Evolutionary conservation across 75 land plant genomes (phyloP), one percentile per base, ranked within the genome.

Genomic region (Sequoiadendron giganteum): DNA sequence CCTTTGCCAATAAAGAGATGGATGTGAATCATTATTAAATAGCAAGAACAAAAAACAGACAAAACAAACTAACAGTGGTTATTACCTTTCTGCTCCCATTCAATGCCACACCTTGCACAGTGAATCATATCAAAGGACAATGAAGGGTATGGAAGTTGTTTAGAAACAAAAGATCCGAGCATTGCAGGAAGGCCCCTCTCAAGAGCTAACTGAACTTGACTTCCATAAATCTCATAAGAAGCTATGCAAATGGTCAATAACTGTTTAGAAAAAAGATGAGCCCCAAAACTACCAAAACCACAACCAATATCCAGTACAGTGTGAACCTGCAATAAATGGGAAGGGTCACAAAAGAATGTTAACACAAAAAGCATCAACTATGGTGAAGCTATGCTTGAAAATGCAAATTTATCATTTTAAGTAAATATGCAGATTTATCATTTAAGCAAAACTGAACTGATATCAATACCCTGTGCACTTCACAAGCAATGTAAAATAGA

Each of bases 141-240:
- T 25, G 92, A 88, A 76, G 97, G 94, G 89, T 89, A 95, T 80
- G 98, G 98, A 56, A 96, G 88, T 54, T 95, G 97, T 76, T 86
- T 89, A 86, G 93, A 89, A 85, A 88, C 70, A 65, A 96, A 92
- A 56, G 92, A 92, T 45, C 95, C 97, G 84, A 96, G 92, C 92
- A 96, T 91, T 55, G 97, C 97, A 32, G 98, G 97, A 52, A 96
- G 97, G 25, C 98, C 98, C 58, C 98, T 91, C 88, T 96, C 98
- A 83, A 94, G 95, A 91, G 95, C 92, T 43, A 96, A 79, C 68
- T 96, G 97, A 86, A 96, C 95, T 90, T 93, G 95, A 83, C 94
- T 94, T 68, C 94, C 95, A 72, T 89, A 92, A 19, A 90, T 87
- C 87, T 96, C 97, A 89, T 94, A 94, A 14, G 89, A 85, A 30